Evolutionary conservation across 2,329 filamentous ascomycete genomes (phyloP).

Genomic region (Neofusicoccum kwambonambiense): DNA sequence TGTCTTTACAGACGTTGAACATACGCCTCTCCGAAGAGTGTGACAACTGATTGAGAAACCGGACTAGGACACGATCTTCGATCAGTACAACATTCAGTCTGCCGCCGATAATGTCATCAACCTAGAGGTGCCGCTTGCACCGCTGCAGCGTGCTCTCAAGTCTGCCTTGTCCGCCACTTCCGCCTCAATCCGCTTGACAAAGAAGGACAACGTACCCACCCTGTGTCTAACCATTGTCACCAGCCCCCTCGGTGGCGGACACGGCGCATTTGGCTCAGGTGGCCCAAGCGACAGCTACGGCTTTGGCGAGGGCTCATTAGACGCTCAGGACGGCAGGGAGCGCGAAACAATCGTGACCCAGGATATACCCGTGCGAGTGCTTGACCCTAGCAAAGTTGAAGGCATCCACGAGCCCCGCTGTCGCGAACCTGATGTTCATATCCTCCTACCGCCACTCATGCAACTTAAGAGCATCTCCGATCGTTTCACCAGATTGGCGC

Average conservation of each 20-base stretch:
- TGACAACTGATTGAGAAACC: neutral
- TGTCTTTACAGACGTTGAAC: too few relatives aligned
- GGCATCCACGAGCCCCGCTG: slow-evolving; percentile 91
- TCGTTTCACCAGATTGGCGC: slow-evolving; percentile 81
- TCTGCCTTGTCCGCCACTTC: slow-evolving; percentile 80
- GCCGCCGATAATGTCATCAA: slow-evolving; percentile 90
- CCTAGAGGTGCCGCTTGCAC: slow-evolving; percentile 86
- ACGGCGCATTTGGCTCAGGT: slow-evolving; percentile 32
- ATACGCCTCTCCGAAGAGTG: neutral
- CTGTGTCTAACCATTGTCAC: slow-evolving; percentile 88
- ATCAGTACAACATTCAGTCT: slow-evolving; percentile 82
- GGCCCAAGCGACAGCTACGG: slow-evolving; percentile 28
- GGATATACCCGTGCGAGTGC: slow-evolving; percentile 90
- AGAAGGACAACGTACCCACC: slow-evolving; percentile 83
- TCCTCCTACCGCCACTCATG: slow-evolving; percentile 79
- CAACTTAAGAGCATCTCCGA: slow-evolving; percentile 94
- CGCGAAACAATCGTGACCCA: slow-evolving; percentile 92
- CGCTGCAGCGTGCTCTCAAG: slow-evolving; percentile 85
- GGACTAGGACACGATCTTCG: slow-evolving; percentile 78
- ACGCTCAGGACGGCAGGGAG: slow-evolving; percentile 55
- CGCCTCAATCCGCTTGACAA: slow-evolving; percentile 84
- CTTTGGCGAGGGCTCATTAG: slow-evolving; percentile 41
- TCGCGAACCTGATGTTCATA: slow-evolving; percentile 89
- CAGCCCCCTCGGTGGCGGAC: slow-evolving; percentile 59
- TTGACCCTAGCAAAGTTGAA: slow-evolving; percentile 80